Evolutionary conservation across 495 filamentous ascomycete genomes (phyloP).

Genomic region (Astrocystis sublimbata): DNA sequence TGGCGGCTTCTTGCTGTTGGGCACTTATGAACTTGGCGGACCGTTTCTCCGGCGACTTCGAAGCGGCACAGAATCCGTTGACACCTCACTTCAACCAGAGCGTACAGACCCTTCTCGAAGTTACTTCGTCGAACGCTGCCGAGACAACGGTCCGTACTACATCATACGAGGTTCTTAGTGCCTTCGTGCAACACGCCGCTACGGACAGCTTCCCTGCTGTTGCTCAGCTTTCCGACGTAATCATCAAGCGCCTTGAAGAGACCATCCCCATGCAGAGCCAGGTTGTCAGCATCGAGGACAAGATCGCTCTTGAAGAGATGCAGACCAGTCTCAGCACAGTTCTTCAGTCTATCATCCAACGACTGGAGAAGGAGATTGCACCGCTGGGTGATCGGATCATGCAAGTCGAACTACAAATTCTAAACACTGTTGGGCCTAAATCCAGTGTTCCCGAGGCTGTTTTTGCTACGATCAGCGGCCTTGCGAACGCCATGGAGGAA

Average conservation of each 20-base stretch:
- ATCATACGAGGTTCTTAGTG: conserved; percentile 95
- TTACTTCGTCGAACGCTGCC: conserved; percentile 79
- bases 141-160: conserved; percentile 95
- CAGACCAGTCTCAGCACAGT: conserved; percentile 93
- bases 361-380: conserved; percentile 85
- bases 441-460: conserved; percentile 92
- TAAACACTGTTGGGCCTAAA: conserved; percentile 75
- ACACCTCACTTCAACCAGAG: conserved; percentile 92
- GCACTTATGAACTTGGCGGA: conserved; percentile 98
- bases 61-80: conserved; percentile 75
- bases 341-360: conserved; percentile 84
- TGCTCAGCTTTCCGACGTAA: conserved; percentile 76
- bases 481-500: conserved; percentile 85
- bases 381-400: conserved; percentile 94
- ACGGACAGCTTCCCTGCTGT: conserved; percentile 80
- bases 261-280: conserved; percentile 90
- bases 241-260: conserved; percentile 85
- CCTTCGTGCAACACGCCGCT: conserved; percentile 86
- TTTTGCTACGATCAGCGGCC: conserved; percentile 83
- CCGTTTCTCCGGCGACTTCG: conserved; percentile 80
- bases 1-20: conserved; percentile 98
- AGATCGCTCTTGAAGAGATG: conserved; percentile 92
- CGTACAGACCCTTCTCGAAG: conserved; percentile 76
- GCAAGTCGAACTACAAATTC: conserved; percentile 77
- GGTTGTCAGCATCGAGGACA: conserved; percentile 95